Conservation (phyloP, 1,139 yeast species). For the Spathaspora sp. region DNA sequence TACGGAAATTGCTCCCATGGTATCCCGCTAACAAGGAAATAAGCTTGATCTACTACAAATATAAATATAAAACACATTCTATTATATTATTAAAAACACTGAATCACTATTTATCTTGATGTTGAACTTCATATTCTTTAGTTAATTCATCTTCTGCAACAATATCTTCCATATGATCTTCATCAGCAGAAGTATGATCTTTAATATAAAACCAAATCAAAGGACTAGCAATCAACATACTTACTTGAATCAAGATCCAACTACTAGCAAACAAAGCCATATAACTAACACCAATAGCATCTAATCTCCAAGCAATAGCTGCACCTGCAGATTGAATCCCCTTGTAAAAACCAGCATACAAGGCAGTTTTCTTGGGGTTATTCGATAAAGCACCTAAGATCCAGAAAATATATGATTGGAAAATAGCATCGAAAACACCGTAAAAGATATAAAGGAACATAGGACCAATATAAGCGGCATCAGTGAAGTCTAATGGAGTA, state of each 20-base stretch:
- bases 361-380: slow-evolving; percentile 54
- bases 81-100: not conserved
- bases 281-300: slow-evolving; percentile 43
- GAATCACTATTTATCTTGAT: slow-evolving; percentile 12
- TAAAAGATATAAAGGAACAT: slow-evolving; percentile 61
- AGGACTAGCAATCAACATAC: slow-evolving; percentile 43
- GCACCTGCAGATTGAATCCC: slow-evolving; percentile 66
- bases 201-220: slow-evolving; percentile 41
- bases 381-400: slow-evolving; percentile 58
- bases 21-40: too few species aligned
- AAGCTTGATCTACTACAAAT: not conserved
- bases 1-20: too few species aligned
- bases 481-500: slow-evolving; percentile 45
- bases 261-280: slow-evolving; percentile 49
- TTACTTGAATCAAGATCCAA: slow-evolving; percentile 57
- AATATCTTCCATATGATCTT: slow-evolving; percentile 31
- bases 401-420: slow-evolving; percentile 59
- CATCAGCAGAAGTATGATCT: slow-evolving; percentile 46
- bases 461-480: slow-evolving; percentile 52
- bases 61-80: not conserved
- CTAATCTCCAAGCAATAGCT: slow-evolving; percentile 61
- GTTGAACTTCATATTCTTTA: slow-evolving; percentile 15
- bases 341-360: slow-evolving; percentile 63
- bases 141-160: slow-evolving; percentile 27
- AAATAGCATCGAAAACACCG: slow-evolving; percentile 58